Evolutionary conservation across 495 filamentous ascomycete genomes (phyloP).

Genomic region (Hypoxylon rickii): DNA sequence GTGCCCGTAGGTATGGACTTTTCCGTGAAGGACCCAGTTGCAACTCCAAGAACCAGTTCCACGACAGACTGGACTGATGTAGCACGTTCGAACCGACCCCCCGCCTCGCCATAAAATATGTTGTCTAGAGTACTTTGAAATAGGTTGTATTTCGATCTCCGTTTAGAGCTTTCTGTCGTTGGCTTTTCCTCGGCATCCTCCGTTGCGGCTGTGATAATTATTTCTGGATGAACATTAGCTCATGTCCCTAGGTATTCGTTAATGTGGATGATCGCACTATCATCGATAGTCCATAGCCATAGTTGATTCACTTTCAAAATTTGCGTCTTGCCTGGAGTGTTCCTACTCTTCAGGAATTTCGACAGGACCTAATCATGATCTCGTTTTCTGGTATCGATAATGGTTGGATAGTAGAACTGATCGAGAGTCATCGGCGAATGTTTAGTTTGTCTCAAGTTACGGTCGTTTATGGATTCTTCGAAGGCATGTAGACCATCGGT

Average conservation of each 20-base stretch:
- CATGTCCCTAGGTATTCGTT: too few relatives aligned
- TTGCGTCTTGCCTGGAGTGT: background rate
- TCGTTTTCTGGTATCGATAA: conserved; percentile 28
- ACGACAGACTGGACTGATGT: conserved; percentile 16
- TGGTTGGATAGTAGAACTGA: conserved; percentile 40
- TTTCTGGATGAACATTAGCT: conserved; percentile 11
- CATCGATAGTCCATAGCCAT: conserved; percentile 24
- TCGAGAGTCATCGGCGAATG: conserved; percentile 37
- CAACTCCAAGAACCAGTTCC: conserved; percentile 10
- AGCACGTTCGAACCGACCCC: conserved; percentile 8
- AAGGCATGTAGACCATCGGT: too few relatives aligned
- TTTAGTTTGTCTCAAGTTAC: conserved; percentile 11
- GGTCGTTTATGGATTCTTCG: background rate
- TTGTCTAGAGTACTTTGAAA: conserved; percentile 1
- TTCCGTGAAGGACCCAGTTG: conserved; percentile 12
- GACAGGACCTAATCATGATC: conserved; percentile 38
- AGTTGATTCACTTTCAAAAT: conserved; percentile 24
- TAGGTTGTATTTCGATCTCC: background rate
- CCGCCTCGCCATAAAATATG: conserved; percentile 3
- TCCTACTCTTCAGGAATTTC: conserved; percentile 1
- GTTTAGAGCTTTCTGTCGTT: too few relatives aligned
- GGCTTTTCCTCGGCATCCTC: background rate
- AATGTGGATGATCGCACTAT: conserved; percentile 4
- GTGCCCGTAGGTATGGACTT: conserved; percentile 5
- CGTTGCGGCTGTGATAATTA: conserved; percentile 11